A percentile compares a stretch with the other conserved stretches of the same genome.
Evolutionary conservation across 2,329 filamentous ascomycete genomes (phyloP).

Genomic region (Chalaropsis thielavioides): DNA sequence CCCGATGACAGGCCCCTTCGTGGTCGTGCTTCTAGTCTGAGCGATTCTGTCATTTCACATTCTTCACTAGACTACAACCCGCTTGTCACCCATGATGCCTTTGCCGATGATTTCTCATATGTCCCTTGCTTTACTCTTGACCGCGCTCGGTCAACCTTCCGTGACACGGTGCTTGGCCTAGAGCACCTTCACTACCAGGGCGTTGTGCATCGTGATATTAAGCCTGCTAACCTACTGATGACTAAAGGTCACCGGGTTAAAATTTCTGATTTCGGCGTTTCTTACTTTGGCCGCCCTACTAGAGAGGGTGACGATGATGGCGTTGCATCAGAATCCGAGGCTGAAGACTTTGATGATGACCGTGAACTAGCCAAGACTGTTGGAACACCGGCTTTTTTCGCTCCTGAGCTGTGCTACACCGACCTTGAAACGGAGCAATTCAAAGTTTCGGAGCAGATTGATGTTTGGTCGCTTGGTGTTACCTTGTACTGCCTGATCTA

Average conservation of each 20-base stretch:
- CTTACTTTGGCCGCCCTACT: slow-evolving; percentile 82
- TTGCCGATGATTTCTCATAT: slow-evolving; percentile 79
- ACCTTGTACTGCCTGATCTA: slow-evolving; percentile 93
- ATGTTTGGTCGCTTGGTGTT: slow-evolving; percentile 93
- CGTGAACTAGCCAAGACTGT: slow-evolving; percentile 96
- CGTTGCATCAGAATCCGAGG: slow-evolving; percentile 62
- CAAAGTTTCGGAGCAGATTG: slow-evolving; percentile 82
- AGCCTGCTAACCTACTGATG: slow-evolving; percentile 80
- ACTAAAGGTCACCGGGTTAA: slow-evolving; percentile 77
- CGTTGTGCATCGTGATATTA: slow-evolving; percentile 73
- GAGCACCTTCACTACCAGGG: slow-evolving; percentile 87
- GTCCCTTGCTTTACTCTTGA: slow-evolving; percentile 84
- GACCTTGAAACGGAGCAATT: slow-evolving; percentile 55
- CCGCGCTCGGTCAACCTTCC: slow-evolving; percentile 69
- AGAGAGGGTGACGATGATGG: slow-evolving; percentile 69
- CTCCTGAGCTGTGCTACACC: slow-evolving; percentile 87
- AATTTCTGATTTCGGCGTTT: slow-evolving; percentile 97
- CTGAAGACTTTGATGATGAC: slow-evolving; percentile 77
- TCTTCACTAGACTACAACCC: slow-evolving; percentile 47
- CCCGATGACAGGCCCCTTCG: slow-evolving; percentile 44
- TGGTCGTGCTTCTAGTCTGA: slow-evolving; percentile 63
- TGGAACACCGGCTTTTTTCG: slow-evolving; percentile 93
- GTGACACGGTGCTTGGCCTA: slow-evolving; percentile 81
- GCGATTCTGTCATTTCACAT: slow-evolving; percentile 59
- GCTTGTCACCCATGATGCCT: slow-evolving; percentile 42